These are phyloP conservation scores for Scopulariopsis brevicaulis DNA, from an alignment of 2,329 filamentous ascomycete genomes.

Conservation along the genomic window DNA sequence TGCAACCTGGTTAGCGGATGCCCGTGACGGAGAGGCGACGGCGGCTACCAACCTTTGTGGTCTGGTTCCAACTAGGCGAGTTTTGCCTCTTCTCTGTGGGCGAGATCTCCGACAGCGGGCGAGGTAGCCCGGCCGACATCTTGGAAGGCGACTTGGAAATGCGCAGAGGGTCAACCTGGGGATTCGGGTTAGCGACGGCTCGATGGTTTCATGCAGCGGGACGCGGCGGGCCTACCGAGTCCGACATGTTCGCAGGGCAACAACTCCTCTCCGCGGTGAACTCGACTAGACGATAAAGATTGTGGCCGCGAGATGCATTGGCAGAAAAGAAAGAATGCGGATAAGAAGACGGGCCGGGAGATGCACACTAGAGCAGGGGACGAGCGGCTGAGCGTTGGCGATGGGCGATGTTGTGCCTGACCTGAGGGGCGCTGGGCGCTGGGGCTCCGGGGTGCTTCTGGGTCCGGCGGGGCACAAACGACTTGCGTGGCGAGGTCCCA, in stretches of 20 bases:
- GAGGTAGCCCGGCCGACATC: slow-evolving; percentile 48
- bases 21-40: neutral
- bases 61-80: slow-evolving; percentile 81
- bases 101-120: slow-evolving; percentile 81
- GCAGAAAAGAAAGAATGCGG: neutral
- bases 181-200: neutral
- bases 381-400: neutral
- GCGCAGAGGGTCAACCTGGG: slow-evolving; percentile 64
- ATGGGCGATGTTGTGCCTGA: neutral
- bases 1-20: slow-evolving; percentile 17
- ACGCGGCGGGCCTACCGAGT: neutral
- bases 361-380: neutral
- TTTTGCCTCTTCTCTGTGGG: slow-evolving; percentile 79
- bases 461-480: neutral
- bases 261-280: neutral
- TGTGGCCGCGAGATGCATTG: neutral
- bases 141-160: slow-evolving; percentile 68
- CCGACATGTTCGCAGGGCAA: slow-evolving; percentile 1
- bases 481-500: neutral
- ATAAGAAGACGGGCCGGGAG: neutral
- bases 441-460: neutral
- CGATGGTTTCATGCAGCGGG: neutral
- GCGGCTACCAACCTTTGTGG: slow-evolving; percentile 48
- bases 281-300: neutral
- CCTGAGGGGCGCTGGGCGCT: neutral